Evolutionary conservation across 441 rosid species (phyloP).

Genomic region (Raphanus hybrid): DNA sequence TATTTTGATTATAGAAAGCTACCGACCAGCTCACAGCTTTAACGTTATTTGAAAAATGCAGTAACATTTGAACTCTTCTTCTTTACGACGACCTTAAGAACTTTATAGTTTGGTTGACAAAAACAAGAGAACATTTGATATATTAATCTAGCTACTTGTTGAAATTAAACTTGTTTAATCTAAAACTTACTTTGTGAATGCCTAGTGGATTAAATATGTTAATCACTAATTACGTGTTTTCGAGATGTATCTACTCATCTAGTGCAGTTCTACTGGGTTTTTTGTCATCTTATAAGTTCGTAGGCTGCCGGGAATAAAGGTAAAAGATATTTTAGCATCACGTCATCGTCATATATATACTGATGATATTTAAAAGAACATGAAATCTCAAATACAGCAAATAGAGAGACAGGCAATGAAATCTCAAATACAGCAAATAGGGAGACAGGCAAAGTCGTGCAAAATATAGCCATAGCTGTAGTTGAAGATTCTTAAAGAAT

Average conservation of each 20-base stretch:
- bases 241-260: slow-evolving; percentile 10
- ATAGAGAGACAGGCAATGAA: no score
- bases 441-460: slow-evolving; percentile 25
- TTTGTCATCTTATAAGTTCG: background rate
- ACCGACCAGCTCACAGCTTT: background rate
- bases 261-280: background rate
- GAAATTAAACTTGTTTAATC: background rate
- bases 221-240: background rate
- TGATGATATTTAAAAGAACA: background rate
- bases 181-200: background rate
- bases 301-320: background rate
- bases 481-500: slow-evolving; percentile 34
- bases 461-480: slow-evolving; percentile 5
- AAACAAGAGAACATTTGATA: background rate
- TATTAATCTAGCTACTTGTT: background rate
- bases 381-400: slow-evolving; percentile 3
- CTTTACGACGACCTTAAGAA: background rate
- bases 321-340: background rate
- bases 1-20: background rate
- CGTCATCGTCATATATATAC: slow-evolving; percentile 14
- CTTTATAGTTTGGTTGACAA: background rate
- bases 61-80: background rate
- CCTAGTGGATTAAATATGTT: background rate
- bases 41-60: background rate
- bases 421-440: slow-evolving; percentile 4